These are phyloP conservation scores for Knoxdaviesia proteae DNA, from an alignment of 2,329 filamentous ascomycete genomes.

Conservation along the genomic window DNA sequence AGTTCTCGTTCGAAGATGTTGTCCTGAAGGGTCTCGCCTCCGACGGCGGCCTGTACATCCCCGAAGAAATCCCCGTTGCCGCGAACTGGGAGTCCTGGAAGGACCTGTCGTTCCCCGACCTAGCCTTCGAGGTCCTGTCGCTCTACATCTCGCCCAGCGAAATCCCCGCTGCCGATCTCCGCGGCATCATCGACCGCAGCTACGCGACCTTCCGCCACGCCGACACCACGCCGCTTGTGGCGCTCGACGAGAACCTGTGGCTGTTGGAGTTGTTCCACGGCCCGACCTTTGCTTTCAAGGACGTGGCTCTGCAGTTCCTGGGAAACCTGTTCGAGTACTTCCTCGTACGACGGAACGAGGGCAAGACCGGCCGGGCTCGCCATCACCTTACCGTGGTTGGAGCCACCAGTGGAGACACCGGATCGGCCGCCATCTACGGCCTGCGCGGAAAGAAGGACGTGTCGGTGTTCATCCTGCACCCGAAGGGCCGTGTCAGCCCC, in stretches of 20 bases:
- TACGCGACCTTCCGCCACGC: constrained; percentile 75
- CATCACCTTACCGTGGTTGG: constrained; percentile 75
- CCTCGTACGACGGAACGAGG: constrained; percentile 49
- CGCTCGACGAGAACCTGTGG: constrained; percentile 62
- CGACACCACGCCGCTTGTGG: constrained; percentile 59
- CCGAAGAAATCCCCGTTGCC: constrained; percentile 54
- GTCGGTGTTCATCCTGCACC: constrained; percentile 85
- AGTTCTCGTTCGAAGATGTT: constrained; percentile 81
- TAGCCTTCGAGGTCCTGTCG: constrained; percentile 68
- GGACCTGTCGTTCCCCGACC: constrained; percentile 56
- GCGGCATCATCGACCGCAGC: constrained; percentile 61
- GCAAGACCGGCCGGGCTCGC: constrained; percentile 40
- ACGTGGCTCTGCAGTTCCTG: constrained; percentile 67
- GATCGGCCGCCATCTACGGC: constrained; percentile 89
- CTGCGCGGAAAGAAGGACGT: constrained; percentile 91
- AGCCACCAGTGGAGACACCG: constrained; percentile 74
- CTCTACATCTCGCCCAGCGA: constrained; percentile 72
- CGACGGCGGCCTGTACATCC: constrained; percentile 79
- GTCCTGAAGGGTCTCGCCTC: constrained; percentile 74
- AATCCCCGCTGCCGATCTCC: constrained; percentile 62
- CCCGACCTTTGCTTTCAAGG: constrained; percentile 89
- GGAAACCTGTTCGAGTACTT: constrained; percentile 95
- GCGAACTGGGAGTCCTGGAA: constrained; percentile 53
- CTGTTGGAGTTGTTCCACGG: constrained; percentile 92
- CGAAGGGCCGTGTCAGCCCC: constrained; percentile 73